A percentile compares a stretch with the other conserved stretches of the same genome.
Conservation (phyloP, 2,329 filamentous ascomycete genomes). For the Aquanectria penicillioides region DNA sequence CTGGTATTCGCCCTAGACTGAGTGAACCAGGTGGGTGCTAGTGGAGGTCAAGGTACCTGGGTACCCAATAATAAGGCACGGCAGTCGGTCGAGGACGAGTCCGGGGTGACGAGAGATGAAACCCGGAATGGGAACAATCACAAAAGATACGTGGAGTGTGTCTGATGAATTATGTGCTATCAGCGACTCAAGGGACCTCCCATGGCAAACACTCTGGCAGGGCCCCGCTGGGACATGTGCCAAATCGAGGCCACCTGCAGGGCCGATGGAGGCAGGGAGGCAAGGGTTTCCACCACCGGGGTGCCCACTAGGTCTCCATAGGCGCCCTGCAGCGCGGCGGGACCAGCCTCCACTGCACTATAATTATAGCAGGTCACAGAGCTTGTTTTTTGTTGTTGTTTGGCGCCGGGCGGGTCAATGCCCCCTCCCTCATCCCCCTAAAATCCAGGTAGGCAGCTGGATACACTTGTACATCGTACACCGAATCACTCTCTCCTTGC, state of each 20-base stretch:
- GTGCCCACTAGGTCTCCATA: too few relatives aligned
- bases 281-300: conserved; percentile 8
- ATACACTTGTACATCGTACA: too few relatives aligned
- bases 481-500: too few relatives aligned
- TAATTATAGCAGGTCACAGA: conserved; percentile 21
- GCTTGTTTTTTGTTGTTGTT: conserved; percentile 15
- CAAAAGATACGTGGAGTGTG: neutral
- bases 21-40: neutral
- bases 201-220: neutral
- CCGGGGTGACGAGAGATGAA: conserved; percentile 4
- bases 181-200: neutral
- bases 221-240: too few relatives aligned
- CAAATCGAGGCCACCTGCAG: conserved; percentile 14
- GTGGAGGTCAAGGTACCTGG: too few relatives aligned
- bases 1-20: neutral
- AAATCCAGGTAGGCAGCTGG: too few relatives aligned
- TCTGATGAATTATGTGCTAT: neutral
- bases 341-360: conserved; percentile 9
- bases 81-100: neutral
- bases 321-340: conserved; percentile 10
- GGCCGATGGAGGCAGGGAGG: neutral
- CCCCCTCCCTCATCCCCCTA: too few relatives aligned
- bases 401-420: neutral
- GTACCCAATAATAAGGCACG: too few relatives aligned
- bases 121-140: conserved; percentile 2